Evolutionary conservation across 345 rosid species (phyloP).

Genomic region (Eucalyptus decipiens): DNA sequence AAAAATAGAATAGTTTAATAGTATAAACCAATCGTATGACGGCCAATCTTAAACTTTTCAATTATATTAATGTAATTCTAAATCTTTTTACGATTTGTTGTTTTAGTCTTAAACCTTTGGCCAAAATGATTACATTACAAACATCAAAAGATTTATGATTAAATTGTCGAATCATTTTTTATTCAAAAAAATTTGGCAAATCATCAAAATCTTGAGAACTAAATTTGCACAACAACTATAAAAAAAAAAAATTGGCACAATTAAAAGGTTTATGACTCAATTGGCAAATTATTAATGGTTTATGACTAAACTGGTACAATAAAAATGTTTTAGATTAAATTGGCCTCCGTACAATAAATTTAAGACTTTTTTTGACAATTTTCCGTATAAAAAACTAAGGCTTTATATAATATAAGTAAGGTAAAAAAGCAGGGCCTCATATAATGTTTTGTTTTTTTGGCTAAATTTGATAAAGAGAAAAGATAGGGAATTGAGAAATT

Average conservation of each 20-base stretch:
- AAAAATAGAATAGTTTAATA: neutral
- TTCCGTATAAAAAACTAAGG: neutral
- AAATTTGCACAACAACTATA: too few relatives aligned
- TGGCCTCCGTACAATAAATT: neutral
- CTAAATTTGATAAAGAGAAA: neutral
- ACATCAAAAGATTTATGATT: too few relatives aligned
- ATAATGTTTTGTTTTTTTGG: neutral
- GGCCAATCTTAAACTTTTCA: fast-evolving
- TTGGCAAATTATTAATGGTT: neutral
- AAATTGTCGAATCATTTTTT: too few relatives aligned
- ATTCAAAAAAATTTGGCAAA: too few relatives aligned
- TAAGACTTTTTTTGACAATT: neutral
- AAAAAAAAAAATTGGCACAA: too few relatives aligned
- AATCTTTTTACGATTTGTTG: fast-evolving
- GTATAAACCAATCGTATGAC: fast-evolving
- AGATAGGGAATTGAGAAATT: neutral
- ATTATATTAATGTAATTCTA: too few relatives aligned
- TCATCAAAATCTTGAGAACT: neutral
- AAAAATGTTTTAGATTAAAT: too few relatives aligned
- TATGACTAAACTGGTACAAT: too few relatives aligned
- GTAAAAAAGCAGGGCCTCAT: neutral
- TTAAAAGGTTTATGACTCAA: too few relatives aligned
- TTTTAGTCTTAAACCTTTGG: neutral
- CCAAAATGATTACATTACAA: too few relatives aligned
- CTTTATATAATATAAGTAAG: neutral